Conservation (phyloP, 2,329 filamentous ascomycete species). For the Zasmidium angulare region DNA sequence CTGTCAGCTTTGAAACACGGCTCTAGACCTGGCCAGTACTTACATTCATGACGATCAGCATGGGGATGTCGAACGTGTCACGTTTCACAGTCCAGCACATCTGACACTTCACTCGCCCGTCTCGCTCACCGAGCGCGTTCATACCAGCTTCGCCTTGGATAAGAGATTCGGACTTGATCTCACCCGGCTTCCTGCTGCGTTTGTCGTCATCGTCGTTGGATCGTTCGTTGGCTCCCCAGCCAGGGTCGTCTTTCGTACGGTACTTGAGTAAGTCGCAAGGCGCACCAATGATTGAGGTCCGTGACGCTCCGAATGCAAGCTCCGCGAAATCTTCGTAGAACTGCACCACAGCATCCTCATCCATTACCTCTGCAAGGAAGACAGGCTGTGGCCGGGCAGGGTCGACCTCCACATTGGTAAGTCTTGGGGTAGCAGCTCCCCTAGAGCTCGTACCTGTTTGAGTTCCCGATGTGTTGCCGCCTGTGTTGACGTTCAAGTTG, state of each 20-base stretch:
- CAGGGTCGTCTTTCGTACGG: constrained; percentile 64
- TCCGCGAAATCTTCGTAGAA: constrained; percentile 96
- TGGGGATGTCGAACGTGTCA: constrained; percentile 96
- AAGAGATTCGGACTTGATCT: constrained; percentile 28
- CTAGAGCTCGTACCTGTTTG: constrained; percentile 47
- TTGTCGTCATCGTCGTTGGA: constrained; percentile 38
- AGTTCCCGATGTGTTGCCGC: constrained; percentile 47
- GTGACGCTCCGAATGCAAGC: constrained; percentile 86
- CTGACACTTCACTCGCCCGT: constrained; percentile 90
- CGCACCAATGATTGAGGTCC: constrained; percentile 73
- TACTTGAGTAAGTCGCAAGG: constrained; percentile 89
- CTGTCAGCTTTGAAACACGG: constrained; percentile 4
- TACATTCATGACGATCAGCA: constrained; percentile 98
- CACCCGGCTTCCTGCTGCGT: constrained; percentile 25
- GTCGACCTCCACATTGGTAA: constrained; percentile 30
- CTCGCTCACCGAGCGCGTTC: constrained; percentile 72
- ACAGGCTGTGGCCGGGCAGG: constrained; percentile 66
- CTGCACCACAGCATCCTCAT: constrained; percentile 88
- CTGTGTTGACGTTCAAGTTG: constrained; percentile 83
- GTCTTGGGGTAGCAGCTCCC: constrained; percentile 49
- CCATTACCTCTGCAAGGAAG: constrained; percentile 87
- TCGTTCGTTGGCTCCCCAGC: constrained; percentile 48
- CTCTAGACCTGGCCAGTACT: constrained; percentile 46
- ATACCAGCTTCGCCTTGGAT: constrained; percentile 72
- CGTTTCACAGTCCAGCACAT: constrained; percentile 97